Percentiles rank a stretch among this genome's conserved stretches.
phyloP scores from a whole-genome alignment of 495 filamentous ascomycete species.

The Parachaetomium inaequale region DNA sequence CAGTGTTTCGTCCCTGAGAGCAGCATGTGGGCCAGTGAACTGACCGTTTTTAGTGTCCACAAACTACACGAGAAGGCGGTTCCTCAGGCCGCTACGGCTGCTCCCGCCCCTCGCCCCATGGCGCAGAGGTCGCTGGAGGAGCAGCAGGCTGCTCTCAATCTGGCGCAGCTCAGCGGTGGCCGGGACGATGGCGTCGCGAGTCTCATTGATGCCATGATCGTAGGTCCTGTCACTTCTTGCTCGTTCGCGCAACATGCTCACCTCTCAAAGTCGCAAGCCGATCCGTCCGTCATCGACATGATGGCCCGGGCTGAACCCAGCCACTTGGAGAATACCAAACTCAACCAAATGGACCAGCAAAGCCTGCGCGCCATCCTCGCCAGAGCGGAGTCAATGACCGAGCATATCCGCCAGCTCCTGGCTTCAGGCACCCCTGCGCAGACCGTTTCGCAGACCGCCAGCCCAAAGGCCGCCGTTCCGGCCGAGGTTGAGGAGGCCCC shows the following conservation, averaged over 20 bases:
- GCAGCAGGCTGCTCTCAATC: slow-evolving; percentile 54
- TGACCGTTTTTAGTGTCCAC: background rate
- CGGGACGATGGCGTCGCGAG: slow-evolving; percentile 32
- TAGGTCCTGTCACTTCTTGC: slow-evolving; percentile 29
- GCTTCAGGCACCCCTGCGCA: slow-evolving; percentile 6
- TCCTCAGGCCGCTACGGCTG: background rate
- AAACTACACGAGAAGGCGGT: background rate
- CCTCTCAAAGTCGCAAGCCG: slow-evolving; percentile 22
- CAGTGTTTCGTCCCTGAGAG: slow-evolving; percentile 20
- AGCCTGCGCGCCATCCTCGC: slow-evolving; percentile 37
- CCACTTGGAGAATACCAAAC: slow-evolving; percentile 22
- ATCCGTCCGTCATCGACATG: slow-evolving; percentile 29
- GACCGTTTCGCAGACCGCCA: background rate
- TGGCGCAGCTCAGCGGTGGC: slow-evolving; percentile 45
- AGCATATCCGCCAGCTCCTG: slow-evolving; percentile 17
- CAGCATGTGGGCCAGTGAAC: background rate
- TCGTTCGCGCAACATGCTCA: slow-evolving; percentile 15
- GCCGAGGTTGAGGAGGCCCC: slow-evolving; percentile 10
- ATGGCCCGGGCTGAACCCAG: slow-evolving; percentile 35
- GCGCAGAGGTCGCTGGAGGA: slow-evolving; percentile 34
- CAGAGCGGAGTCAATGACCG: slow-evolving; percentile 27
- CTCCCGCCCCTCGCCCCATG: slow-evolving; percentile 8
- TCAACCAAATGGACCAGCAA: slow-evolving; percentile 33
- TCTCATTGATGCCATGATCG: slow-evolving; percentile 43
- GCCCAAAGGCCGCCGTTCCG: background rate